A percentile compares a stretch with the other conserved stretches of the same genome.
Evolutionary conservation across 805 yeast genomes (phyloP).

Genomic region (Schwanniomyces occidentalis): DNA sequence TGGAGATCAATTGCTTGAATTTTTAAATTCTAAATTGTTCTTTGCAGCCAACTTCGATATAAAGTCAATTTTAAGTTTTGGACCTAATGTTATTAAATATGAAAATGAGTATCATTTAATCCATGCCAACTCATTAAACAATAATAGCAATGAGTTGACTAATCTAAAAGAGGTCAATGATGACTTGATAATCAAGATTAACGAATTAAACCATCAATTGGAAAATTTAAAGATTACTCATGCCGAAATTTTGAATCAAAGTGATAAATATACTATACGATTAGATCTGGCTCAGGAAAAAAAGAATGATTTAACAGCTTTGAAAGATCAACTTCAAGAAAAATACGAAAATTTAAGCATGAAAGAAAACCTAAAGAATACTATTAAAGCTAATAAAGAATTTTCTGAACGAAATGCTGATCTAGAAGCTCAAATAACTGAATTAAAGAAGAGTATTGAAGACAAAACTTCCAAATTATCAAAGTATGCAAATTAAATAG

Average conservation of each 20-base stretch:
- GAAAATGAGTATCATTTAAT: conserved; percentile 41
- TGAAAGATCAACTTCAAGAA: conserved; percentile 17
- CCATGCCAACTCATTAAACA: conserved; percentile 37
- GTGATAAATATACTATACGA: conserved; percentile 22
- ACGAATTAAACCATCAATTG: conserved; percentile 27
- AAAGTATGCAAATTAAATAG: too few relatives aligned
- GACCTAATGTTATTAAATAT: conserved; percentile 30
- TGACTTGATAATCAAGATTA: conserved; percentile 28
- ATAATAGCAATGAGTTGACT: conserved; percentile 37
- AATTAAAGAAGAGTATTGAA: conserved; percentile 23
- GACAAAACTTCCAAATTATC: conserved; percentile 27
- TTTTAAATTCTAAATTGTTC: conserved; percentile 17
- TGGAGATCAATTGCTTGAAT: conserved; percentile 27
- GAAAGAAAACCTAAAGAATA: conserved; percentile 38
- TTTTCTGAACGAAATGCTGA: conserved; percentile 33
- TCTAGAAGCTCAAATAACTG: conserved; percentile 33
- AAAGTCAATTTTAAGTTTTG: conserved; percentile 11
- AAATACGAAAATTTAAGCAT: conserved; percentile 33
- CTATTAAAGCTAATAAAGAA: conserved; percentile 42
- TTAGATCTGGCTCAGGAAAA: conserved; percentile 20
- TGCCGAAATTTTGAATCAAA: conserved; percentile 36
- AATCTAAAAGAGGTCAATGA: conserved; percentile 39
- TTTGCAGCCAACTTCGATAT: conserved; percentile 6
- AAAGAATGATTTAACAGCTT: conserved; percentile 15
- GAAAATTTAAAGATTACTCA: conserved; percentile 34